Base-by-base conservation (phyloP, 2,329 filamentous ascomycete species). In the Neophaeococcomyces aloes region DNA sequence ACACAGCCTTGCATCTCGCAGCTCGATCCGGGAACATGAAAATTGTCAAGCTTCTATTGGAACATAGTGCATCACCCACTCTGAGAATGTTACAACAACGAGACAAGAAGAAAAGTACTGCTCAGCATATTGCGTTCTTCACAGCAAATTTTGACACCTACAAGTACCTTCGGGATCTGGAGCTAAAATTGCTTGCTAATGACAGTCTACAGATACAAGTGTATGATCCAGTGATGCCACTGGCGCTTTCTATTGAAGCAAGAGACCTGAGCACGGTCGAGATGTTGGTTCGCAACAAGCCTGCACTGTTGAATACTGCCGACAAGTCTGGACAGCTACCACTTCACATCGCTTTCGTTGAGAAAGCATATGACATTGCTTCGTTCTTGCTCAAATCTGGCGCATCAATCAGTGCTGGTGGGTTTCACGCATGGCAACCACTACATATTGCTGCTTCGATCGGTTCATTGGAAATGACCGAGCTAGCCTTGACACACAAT, bases 391-490 rank as follows among this genome's bases (percentile, higher is more conserved):
- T 57, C n/a, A 17, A 44, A n/a, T 38, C 33, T 4, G 51, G 51
- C 4, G 48, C 50, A 5, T 50, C 51, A 3, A 48, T 57, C 25
- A 46, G 53, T 18, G 29, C 36, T 11, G 31, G 18, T 8, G 53
- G 53, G 25, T 52, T 53, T 38, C 48, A 55, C 35, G 49, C 48
- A 19, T 53, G 50, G 49, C 46, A 39, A 15, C 45, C 53, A 13
- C 29, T 55, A 4, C 52, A 56, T 42, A 49, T 56, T 17, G 53
- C 51, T n/a, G 51, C 52, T 7, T 51, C 50, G 8, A 30, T 53
- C 14, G 52, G 52, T 3, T 45, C 51, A 18, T 18, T 52, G 15
- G 49, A 48, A 3, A 40, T 55, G 18, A 51, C 51, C 2, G 29
- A 53, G 2, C 19, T 50, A 23, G 53, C 50, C 27, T 46, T 55